Evolutionary conservation across 2,329 filamentous ascomycete species (phyloP).

Genomic region (Celoporthe dispersa): DNA sequence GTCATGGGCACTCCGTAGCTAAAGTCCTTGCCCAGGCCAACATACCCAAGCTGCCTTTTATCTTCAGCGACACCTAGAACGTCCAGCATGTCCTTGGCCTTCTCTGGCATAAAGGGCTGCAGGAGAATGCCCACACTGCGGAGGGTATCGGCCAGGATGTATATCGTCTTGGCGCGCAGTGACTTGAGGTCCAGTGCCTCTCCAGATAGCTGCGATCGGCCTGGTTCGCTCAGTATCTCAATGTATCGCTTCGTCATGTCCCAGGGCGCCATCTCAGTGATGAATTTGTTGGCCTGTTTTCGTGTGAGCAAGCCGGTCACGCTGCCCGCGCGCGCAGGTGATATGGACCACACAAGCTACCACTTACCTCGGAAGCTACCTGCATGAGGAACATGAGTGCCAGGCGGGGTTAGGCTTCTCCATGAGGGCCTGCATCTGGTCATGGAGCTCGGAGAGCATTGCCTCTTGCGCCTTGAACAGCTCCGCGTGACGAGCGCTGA

Average conservation of each 20-base stretch:
- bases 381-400: constrained; percentile 55
- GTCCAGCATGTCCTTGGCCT: constrained; percentile 74
- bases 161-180: constrained; percentile 58
- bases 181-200: constrained; percentile 50
- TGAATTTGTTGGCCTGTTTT: constrained; percentile 67
- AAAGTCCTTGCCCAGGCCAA: constrained; percentile 65
- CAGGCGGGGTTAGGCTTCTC: constrained; percentile 22
- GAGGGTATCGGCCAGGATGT: constrained; percentile 73
- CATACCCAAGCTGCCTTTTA: constrained; percentile 66
- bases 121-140: constrained; percentile 82
- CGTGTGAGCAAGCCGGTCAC: constrained; percentile 21
- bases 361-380: constrained; percentile 60
- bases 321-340: background rate
- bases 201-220: constrained; percentile 20
- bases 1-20: constrained; percentile 64
- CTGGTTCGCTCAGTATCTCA: background rate
- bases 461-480: constrained; percentile 20
- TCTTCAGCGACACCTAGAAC: constrained; percentile 71
- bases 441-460: background rate
- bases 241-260: constrained; percentile 45
- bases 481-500: constrained; percentile 7
- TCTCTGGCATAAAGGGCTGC: constrained; percentile 88
- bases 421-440: constrained; percentile 20
- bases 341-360: constrained; percentile 18
- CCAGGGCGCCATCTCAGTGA: constrained; percentile 74